A percentile compares a stretch with the other conserved stretches of the same genome.
Evolutionary conservation across 768 basidiomycete species (phyloP).

Genomic region (Boletus sp.): DNA sequence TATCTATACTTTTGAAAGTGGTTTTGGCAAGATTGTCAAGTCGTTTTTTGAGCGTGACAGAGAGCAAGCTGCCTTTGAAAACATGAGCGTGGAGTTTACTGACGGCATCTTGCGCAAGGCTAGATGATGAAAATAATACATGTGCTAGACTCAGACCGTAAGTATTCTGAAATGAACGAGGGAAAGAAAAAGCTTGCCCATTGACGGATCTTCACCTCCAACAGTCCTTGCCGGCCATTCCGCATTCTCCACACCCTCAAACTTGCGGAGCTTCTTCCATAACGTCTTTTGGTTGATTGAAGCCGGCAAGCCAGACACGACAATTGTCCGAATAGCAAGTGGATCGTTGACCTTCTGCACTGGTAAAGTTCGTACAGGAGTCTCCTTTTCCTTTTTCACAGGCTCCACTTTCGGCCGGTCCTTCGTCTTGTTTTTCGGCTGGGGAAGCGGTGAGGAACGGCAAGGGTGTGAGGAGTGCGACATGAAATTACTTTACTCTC

Average conservation of each 20-base stretch:
- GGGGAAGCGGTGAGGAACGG: neutral
- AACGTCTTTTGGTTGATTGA: constrained; percentile 59
- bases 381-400: constrained; percentile 40
- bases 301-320: constrained; percentile 69
- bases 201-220: constrained; percentile 47
- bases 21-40: constrained; percentile 63
- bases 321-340: constrained; percentile 77
- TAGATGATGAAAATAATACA: constrained; percentile 67
- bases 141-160: constrained; percentile 46
- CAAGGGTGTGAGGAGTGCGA: too few species aligned
- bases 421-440: constrained; percentile 43
- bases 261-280: constrained; percentile 88
- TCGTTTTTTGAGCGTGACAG: constrained; percentile 83
- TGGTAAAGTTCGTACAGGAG: constrained; percentile 32
- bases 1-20: constrained; percentile 24
- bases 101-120: constrained; percentile 66
- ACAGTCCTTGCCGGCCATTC: constrained; percentile 57
- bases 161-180: neutral
- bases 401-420: constrained; percentile 29
- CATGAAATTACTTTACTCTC: constrained; percentile 58
- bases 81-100: constrained; percentile 87
- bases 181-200: constrained; percentile 36
- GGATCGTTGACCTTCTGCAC: constrained; percentile 55
- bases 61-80: constrained; percentile 86
- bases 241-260: constrained; percentile 69